Conservation (phyloP, 306 rosid species). For the Arachis stenosperma region DNA sequence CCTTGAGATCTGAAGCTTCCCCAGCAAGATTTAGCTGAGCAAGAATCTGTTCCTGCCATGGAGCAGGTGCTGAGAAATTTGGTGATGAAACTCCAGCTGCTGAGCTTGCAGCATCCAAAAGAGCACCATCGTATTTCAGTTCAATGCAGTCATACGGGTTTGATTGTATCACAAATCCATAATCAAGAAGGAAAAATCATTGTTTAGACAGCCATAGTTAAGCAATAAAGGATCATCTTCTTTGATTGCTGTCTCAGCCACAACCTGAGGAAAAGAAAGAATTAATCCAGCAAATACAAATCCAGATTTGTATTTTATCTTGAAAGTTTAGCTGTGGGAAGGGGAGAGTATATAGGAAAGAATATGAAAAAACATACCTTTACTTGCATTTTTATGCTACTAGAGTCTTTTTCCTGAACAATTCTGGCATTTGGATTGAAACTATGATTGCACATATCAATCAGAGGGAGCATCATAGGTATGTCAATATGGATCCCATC, state of each 20-base stretch:
- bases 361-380: constrained; percentile 52
- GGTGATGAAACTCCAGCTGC: constrained; percentile 87
- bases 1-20: constrained; percentile 83
- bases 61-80: constrained; percentile 72
- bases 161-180: constrained; percentile 82
- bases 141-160: constrained; percentile 84
- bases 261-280: constrained; percentile 67
- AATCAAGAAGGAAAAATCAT: constrained; percentile 87
- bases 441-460: constrained; percentile 98
- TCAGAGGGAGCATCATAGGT: constrained; percentile 97
- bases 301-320: constrained; percentile 23
- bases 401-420: constrained; percentile 75
- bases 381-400: constrained; percentile 57
- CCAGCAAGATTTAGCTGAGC: constrained; percentile 75
- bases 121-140: constrained; percentile 83
- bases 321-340: not conserved
- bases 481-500: constrained; percentile 51
- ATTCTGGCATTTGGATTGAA: constrained; percentile 77
- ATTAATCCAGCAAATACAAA: constrained; percentile 31
- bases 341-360: constrained; percentile 5
- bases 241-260: constrained; percentile 73
- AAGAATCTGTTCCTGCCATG: constrained; percentile 75
- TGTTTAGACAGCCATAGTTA: constrained; percentile 79
- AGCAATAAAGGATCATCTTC: constrained; percentile 65
- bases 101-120: constrained; percentile 88